A percentile compares a stretch with the other conserved stretches of the same genome.
phyloP scores from a whole-genome alignment of 768 basidiomycete species.

The Panaeolus cyanescens region DNA sequence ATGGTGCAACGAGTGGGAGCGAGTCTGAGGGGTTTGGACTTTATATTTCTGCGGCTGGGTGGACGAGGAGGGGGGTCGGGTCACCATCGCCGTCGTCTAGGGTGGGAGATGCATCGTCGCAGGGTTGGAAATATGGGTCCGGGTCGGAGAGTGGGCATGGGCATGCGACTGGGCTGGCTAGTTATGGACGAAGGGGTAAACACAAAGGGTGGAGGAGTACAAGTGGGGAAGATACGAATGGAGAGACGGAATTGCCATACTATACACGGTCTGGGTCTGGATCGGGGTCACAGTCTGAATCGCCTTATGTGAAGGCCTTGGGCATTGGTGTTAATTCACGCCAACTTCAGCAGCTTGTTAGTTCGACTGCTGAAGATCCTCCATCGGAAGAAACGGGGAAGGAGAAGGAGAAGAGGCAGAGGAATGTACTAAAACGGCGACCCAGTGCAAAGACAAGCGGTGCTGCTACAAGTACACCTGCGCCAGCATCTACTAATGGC shows the following conservation, averaged over 20 bases:
- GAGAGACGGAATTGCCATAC: background rate
- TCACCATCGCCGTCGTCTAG: background rate
- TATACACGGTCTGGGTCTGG: background rate
- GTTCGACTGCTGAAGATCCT: background rate
- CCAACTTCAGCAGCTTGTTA: background rate
- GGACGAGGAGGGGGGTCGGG: background rate
- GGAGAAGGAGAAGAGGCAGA: background rate
- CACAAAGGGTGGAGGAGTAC: background rate
- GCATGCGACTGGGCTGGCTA: background rate
- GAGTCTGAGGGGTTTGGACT: slow-evolving; percentile 1
- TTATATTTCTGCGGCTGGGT: background rate
- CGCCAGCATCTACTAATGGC: background rate
- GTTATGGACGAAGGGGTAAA: background rate
- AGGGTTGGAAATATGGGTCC: background rate
- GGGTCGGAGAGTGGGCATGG: background rate
- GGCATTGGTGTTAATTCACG: background rate
- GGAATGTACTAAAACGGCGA: background rate
- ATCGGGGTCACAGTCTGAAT: background rate
- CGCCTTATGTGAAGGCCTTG: background rate
- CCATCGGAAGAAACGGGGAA: background rate
- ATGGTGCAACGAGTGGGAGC: background rate
- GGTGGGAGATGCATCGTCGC: background rate
- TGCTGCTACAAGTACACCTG: background rate
- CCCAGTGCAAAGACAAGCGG: background rate
- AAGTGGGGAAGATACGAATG: background rate